Evolutionary conservation across 2,329 filamentous ascomycete genomes (phyloP).

Genomic region (Helotiales sp.): DNA sequence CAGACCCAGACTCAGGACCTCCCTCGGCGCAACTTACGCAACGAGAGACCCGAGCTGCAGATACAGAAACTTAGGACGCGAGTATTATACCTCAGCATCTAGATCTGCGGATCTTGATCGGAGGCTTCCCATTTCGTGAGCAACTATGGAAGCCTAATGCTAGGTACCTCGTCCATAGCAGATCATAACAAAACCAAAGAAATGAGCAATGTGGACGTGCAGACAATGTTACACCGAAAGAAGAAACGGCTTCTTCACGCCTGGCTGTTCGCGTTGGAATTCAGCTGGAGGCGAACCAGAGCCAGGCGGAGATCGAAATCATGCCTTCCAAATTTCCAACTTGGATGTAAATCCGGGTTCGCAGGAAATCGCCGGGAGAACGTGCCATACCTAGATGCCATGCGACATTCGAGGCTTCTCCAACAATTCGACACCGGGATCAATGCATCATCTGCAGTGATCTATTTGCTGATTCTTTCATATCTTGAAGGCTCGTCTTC

Average conservation of each 20-base stretch:
- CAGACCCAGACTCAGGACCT: no score
- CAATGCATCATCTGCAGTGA: neutral
- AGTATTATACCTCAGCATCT: no score
- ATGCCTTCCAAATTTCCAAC: neutral
- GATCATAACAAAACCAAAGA: neutral
- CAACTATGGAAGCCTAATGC: neutral
- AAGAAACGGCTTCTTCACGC: no score
- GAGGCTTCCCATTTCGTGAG: neutral
- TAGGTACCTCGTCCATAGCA: neutral
- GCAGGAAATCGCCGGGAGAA: no score
- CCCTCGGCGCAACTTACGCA: neutral
- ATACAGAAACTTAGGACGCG: no score
- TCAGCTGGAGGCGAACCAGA: no score
- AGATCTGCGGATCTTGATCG: conserved; percentile 1
- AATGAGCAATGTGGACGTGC: neutral
- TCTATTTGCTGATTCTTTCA: no score
- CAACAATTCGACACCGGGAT: neutral
- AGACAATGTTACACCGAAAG: no score
- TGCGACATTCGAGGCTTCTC: neutral
- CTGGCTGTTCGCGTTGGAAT: no score
- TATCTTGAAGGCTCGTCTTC: no score
- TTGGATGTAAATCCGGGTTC: neutral
- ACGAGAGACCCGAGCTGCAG: neutral
- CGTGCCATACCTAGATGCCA: neutral
- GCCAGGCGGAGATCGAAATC: neutral